These are phyloP conservation scores for Aureobasidium musti DNA, from an alignment of 2,329 filamentous ascomycete species.

Conservation along the genomic window DNA sequence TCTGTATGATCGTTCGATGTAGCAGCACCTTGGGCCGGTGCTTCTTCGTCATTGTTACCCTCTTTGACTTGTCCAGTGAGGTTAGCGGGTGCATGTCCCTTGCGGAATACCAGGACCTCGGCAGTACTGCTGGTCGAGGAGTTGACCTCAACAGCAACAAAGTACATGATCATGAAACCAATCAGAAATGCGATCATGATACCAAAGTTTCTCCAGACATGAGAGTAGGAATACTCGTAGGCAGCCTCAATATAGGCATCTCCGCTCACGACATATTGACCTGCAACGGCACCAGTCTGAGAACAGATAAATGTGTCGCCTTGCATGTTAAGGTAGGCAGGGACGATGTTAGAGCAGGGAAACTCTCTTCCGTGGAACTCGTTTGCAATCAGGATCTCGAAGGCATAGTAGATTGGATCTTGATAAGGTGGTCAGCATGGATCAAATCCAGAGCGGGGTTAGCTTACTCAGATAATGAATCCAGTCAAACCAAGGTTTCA, in stretches of 20 bases:
- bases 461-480: constrained; percentile 54
- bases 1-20: constrained; percentile 23
- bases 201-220: constrained; percentile 62
- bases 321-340: constrained; percentile 41
- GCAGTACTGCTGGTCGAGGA: constrained; percentile 63
- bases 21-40: constrained; percentile 47
- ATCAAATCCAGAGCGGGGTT: no score
- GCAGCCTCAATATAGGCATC: constrained; percentile 38
- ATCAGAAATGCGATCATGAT: constrained; percentile 66
- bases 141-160: constrained; percentile 65
- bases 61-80: constrained; percentile 39
- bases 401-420: constrained; percentile 65
- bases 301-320: constrained; percentile 44
- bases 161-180: constrained; percentile 65
- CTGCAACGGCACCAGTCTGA: constrained; percentile 44
- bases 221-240: constrained; percentile 47
- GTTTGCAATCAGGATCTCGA: constrained; percentile 61
- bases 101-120: constrained; percentile 66
- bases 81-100: neutral
- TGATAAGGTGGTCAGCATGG: neutral
- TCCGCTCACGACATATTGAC: constrained; percentile 44
- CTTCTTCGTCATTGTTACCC: constrained; percentile 43
- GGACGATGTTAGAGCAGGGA: constrained; percentile 44
- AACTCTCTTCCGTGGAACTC: constrained; percentile 49
- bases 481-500: constrained; percentile 52